phyloP scores from a whole-genome alignment of 208 protist genomes.

The Strigomonas culicis region DNA sequence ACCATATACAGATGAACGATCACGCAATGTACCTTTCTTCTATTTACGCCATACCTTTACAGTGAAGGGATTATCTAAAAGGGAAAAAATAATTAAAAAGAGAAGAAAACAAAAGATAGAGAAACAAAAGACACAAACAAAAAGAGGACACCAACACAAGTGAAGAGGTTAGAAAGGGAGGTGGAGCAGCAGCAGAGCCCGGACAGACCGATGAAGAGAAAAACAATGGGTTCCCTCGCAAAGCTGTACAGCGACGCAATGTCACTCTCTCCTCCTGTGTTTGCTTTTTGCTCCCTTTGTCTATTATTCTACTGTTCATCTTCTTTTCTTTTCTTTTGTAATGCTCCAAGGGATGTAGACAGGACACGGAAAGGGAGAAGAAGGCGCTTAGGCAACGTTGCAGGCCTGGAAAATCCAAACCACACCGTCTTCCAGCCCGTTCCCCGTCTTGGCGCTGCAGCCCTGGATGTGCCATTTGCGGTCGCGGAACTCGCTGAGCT shows the following conservation, averaged over 20 bases:
- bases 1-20: conserved; percentile 5
- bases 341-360: no score
- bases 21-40: background rate
- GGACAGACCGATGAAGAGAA: conserved; percentile 12
- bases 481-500: conserved; percentile 87
- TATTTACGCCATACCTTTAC: background rate
- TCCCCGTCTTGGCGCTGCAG: conserved; percentile 94
- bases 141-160: no score
- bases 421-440: conserved; percentile 91
- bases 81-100: background rate
- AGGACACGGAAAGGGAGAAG: background rate
- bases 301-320: background rate
- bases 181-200: conserved; percentile 10
- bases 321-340: conserved; percentile 1
- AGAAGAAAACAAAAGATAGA: conserved; percentile 5
- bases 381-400: conserved; percentile 14
- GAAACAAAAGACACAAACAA: conserved; percentile 1
- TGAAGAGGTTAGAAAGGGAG: no score
- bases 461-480: conserved; percentile 96
- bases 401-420: conserved; percentile 89
- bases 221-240: conserved; percentile 1
- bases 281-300: background rate
- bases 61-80: background rate
- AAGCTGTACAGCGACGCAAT: background rate
- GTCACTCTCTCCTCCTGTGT: background rate